Evolutionary conservation across 1,284 basidiomycete species (phyloP), one percentile per base, ranked within the genome.

Genomic region (Ustilago hordei): DNA sequence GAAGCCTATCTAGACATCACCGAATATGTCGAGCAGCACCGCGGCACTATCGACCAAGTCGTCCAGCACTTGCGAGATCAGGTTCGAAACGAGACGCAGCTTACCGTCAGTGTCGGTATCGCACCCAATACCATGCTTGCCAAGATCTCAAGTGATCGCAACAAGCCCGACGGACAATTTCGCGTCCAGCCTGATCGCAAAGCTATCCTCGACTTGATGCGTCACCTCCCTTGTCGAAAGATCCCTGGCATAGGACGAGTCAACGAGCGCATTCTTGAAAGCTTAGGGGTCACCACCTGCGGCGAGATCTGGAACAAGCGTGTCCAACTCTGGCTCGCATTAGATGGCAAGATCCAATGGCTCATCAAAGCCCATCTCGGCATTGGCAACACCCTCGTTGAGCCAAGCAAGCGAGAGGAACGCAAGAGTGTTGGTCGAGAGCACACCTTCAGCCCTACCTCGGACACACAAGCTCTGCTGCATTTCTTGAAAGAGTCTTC

Each of bases 61-160:
- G 93, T 97, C 3, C 87, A 90, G 55, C 67, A 82, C 66, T 61
- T 83, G 12, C 76, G 82, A 7, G 56, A 64, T 13, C 66, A 83
- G 47, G 81, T 84, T 12, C 28, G 64, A 41, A 55, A 45, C 32
- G 60, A 79, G 48, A 84, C 82, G 3, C 90, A 90, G 54, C 87
- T 99, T 60, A 98, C 96, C 4, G 94, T 95, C 60, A 95, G 94
- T 77, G 95, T 95, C 34, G 97, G 87, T 13, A 82, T 87, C 55
- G 86, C 86, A 9, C 83, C 86, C 23, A 87, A 87, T 77, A 85
- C 80, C 94, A 23, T 95, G 95, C 62, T 78, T n/a, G 60, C 54
- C 38, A 83, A 95, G 92, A 96, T 97, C 61, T 95, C 93, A 84
- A 96, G 94, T 47, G 95, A 98, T 86, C 93, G 92, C 4, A 79